These are phyloP conservation scores for Cystoisospora suis DNA, from an alignment of 169 alveolate species.

Conservation along the genomic window DNA sequence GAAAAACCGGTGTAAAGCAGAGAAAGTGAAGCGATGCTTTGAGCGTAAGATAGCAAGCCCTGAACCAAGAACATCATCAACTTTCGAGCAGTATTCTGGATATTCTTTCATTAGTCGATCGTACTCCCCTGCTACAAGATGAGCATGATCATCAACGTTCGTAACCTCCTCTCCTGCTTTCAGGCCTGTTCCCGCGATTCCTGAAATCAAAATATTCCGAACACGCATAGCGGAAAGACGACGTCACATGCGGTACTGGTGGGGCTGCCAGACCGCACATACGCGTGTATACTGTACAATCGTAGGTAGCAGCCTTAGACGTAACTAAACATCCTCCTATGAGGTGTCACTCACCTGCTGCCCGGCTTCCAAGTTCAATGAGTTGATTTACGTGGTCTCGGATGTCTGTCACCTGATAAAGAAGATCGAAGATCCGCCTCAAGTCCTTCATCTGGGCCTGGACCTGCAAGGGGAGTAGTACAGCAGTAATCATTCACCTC, in stretches of 20 bases:
- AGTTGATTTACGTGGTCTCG: constrained; percentile 52
- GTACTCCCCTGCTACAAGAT: constrained; percentile 19
- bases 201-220: too few species aligned
- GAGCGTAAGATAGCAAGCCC: constrained; percentile 61
- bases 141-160: constrained; percentile 51
- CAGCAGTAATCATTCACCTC: too few species aligned
- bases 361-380: constrained; percentile 51
- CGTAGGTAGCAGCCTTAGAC: too few species aligned
- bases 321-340: too few species aligned
- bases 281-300: too few species aligned
- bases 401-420: constrained; percentile 15
- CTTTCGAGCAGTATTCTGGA: neutral
- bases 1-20: constrained; percentile 44
- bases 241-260: too few species aligned
- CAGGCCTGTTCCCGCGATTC: constrained; percentile 65
- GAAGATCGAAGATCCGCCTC: constrained; percentile 32
- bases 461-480: constrained; percentile 28
- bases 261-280: too few species aligned
- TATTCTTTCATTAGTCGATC: constrained; percentile 29
- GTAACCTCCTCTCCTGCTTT: constrained; percentile 16
- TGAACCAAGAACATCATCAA: constrained; percentile 50
- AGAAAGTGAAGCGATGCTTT: constrained; percentile 33
- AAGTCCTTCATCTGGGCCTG: neutral
- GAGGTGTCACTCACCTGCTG: constrained; percentile 38
- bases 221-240: too few species aligned